A percentile compares a stretch with the other conserved stretches of the same genome.
These are phyloP conservation scores for Ceratocystis lukuohia DNA, from an alignment of 2,329 filamentous ascomycete species.

Conservation along the genomic window DNA sequence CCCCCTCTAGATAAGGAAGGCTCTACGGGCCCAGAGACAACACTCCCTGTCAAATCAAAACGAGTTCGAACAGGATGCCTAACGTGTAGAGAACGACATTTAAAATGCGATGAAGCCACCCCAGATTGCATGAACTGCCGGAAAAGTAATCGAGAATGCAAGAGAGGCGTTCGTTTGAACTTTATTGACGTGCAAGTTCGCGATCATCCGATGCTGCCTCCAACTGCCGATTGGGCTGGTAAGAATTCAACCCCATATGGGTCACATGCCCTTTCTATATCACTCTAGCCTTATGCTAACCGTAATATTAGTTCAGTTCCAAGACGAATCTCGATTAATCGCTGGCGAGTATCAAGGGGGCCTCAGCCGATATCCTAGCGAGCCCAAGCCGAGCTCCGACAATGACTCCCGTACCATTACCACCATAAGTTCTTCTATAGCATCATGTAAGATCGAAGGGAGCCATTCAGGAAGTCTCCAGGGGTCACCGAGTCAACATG, in stretches of 20 bases:
- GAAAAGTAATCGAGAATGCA: slow-evolving; percentile 76
- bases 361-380: slow-evolving; percentile 51
- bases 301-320: slow-evolving; percentile 49
- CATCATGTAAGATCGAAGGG: slow-evolving; percentile 3
- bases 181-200: slow-evolving; percentile 77
- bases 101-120: slow-evolving; percentile 74
- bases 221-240: slow-evolving; percentile 53
- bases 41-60: slow-evolving; percentile 48
- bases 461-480: slow-evolving; percentile 7
- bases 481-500: slow-evolving; percentile 13
- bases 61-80: slow-evolving; percentile 80
- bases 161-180: slow-evolving; percentile 74
- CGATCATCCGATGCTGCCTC: slow-evolving; percentile 48
- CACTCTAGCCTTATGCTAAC: slow-evolving; percentile 9
- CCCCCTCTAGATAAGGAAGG: slow-evolving; percentile 4
- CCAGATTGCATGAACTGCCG: slow-evolving; percentile 62
- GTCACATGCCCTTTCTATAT: slow-evolving; percentile 14
- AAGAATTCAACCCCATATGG: slow-evolving; percentile 20
- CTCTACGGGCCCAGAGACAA: slow-evolving; percentile 9
- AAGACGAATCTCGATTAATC: slow-evolving; percentile 79
- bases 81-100: slow-evolving; percentile 76
- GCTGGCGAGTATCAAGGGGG: slow-evolving; percentile 83
- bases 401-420: slow-evolving; percentile 25
- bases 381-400: slow-evolving; percentile 19
- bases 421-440: slow-evolving; percentile 18